phyloP scores from a whole-genome alignment of 176 grass and related monocot species.

The Eleusine coracana region DNA sequence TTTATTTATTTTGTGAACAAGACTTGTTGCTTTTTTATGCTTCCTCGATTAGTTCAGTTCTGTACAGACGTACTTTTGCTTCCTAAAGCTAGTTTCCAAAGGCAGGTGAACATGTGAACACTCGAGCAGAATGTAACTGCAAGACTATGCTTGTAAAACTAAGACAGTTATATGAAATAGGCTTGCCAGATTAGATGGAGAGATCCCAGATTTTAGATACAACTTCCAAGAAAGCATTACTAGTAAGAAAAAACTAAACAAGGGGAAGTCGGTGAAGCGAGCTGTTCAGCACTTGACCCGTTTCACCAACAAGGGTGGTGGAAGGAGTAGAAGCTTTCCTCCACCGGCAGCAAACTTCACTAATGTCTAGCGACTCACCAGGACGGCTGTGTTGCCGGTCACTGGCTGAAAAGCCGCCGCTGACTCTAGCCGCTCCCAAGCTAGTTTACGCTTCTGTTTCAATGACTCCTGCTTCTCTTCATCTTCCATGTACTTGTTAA shows the following conservation, averaged over 20 bases:
- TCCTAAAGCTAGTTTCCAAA: neutral
- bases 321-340: neutral
- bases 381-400: conserved; percentile 70
- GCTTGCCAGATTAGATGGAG: neutral
- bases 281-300: neutral
- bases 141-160: no score
- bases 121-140: neutral
- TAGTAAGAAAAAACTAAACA: neutral
- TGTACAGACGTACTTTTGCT: neutral
- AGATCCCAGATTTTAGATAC: conserved; percentile 25
- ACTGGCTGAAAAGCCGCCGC: conserved; percentile 60
- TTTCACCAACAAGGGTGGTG: neutral
- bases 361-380: conserved; percentile 51
- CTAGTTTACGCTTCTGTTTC: conserved; percentile 51
- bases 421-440: conserved; percentile 63
- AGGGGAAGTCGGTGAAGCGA: neutral
- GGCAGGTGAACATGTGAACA: neutral
- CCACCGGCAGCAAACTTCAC: neutral
- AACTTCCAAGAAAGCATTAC: conserved; percentile 19
- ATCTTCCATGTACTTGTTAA: conserved; percentile 54
- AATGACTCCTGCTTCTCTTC: conserved; percentile 36
- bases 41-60: neutral
- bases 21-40: no score
- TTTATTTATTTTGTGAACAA: no score
- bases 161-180: no score